Conservation (phyloP, 2,329 filamentous ascomycete species). For the Ophiostoma novo-ulmi region DNA sequence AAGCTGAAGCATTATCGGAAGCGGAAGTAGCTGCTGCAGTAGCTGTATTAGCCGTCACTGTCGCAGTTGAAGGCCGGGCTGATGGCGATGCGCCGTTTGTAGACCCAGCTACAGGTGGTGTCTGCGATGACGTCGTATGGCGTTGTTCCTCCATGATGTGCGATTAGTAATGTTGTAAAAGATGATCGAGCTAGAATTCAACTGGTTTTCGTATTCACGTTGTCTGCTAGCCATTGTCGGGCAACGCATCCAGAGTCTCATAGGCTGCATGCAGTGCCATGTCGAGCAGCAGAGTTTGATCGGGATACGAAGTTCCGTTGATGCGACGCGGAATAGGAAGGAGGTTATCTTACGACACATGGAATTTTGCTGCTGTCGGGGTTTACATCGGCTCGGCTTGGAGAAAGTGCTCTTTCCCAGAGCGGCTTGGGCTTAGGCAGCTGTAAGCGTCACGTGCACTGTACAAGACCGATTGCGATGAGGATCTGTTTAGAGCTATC, state of each 20-base stretch:
- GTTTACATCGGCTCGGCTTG: conserved; percentile 1
- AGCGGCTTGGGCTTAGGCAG: neutral
- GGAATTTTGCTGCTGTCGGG: neutral
- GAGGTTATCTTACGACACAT: neutral
- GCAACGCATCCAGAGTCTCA: neutral
- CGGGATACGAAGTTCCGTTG: neutral
- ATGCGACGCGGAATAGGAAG: neutral
- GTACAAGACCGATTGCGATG: neutral
- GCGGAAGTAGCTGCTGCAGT: neutral
- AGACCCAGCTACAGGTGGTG: neutral
- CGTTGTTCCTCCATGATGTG: neutral
- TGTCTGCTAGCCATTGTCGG: conserved; percentile 7
- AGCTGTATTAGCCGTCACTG: neutral
- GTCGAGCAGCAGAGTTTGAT: neutral
- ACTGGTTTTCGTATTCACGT: neutral
- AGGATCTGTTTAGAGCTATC: neutral
- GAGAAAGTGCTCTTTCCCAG: conserved; percentile 8
- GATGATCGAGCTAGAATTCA: neutral
- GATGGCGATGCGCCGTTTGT: neutral
- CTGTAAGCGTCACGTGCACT: neutral
- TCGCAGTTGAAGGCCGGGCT: neutral
- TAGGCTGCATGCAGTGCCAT: conserved; percentile 11
- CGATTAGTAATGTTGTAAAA: neutral
- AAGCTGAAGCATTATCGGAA: neutral
- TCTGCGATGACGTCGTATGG: neutral